Percentiles rank a stretch among this genome's conserved stretches.
Evolutionary conservation across 192 early-diverging fungal genomes (phyloP).

Genomic region (Rhizophagus sp.): DNA sequence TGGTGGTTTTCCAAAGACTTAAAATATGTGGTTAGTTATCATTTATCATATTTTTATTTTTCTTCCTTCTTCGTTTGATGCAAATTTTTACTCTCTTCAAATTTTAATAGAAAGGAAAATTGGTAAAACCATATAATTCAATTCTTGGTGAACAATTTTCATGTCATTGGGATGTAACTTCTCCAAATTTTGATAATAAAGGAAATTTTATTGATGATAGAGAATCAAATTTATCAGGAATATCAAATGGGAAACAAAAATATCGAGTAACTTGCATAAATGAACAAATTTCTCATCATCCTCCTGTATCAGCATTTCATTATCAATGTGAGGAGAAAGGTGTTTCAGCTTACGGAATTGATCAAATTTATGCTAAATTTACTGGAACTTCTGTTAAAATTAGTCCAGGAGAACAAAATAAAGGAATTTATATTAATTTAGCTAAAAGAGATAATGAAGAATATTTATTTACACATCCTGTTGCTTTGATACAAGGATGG

Average conservation of each 20-base stretch:
- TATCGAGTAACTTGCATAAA: slow-evolving; percentile 57
- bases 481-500: slow-evolving; percentile 68
- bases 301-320: slow-evolving; percentile 60
- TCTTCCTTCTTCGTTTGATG: background rate
- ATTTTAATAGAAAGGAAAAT: slow-evolving; percentile 34
- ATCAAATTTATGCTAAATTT: slow-evolving; percentile 73
- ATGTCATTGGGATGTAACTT: slow-evolving; percentile 53
- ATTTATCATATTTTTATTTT: background rate
- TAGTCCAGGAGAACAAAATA: slow-evolving; percentile 62
- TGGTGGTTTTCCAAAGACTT: slow-evolving; percentile 77
- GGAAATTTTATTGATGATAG: slow-evolving; percentile 37
- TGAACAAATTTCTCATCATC: slow-evolving; percentile 66
- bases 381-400: slow-evolving; percentile 74
- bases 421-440: slow-evolving; percentile 66
- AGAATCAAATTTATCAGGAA: slow-evolving; percentile 13
- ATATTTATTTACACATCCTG: slow-evolving; percentile 67
- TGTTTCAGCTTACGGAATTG: slow-evolving; percentile 63
- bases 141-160: slow-evolving; percentile 59
- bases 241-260: slow-evolving; percentile 22
- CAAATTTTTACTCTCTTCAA: background rate
- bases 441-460: slow-evolving; percentile 59
- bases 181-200: slow-evolving; percentile 38
- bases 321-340: slow-evolving; percentile 65
- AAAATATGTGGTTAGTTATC: slow-evolving; percentile 48
- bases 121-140: slow-evolving; percentile 62